Evolutionary conservation across 495 filamentous ascomycete genomes (phyloP).

Genomic region (Xylaria longipes): DNA sequence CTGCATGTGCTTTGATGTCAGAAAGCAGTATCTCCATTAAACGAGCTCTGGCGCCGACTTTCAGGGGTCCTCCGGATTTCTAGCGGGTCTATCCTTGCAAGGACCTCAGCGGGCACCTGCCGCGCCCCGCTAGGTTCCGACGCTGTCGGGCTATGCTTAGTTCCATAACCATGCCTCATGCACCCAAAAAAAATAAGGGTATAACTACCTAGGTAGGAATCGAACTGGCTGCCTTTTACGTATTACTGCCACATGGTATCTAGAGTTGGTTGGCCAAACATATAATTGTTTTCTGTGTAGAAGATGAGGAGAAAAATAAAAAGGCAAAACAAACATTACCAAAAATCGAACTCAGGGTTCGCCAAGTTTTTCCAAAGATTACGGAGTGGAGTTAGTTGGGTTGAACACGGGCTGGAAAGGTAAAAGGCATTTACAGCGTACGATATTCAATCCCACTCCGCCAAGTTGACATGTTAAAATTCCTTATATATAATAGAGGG

Average conservation of each 20-base stretch:
- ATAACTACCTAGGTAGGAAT: not conserved
- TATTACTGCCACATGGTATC: not conserved
- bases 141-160: not conserved
- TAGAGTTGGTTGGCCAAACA: not conserved
- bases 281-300: not conserved
- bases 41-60: slow-evolving; percentile 27
- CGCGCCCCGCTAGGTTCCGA: not conserved
- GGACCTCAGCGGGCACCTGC: not conserved
- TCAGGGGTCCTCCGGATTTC: slow-evolving; percentile 34
- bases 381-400: slow-evolving; percentile 29
- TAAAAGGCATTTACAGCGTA: slow-evolving; percentile 31
- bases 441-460: slow-evolving; percentile 31
- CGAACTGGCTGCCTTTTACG: not conserved
- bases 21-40: slow-evolving; percentile 10
- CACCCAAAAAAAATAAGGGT: not conserved
- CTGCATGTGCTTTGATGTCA: slow-evolving; percentile 10
- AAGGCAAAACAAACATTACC: slow-evolving; percentile 5
- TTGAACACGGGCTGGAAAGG: slow-evolving; percentile 29
- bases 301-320: not conserved
- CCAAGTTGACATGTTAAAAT: not conserved
- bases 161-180: not conserved
- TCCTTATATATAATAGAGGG: slow-evolving; percentile 12
- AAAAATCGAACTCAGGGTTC: slow-evolving; percentile 31
- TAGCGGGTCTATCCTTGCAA: not conserved
- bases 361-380: slow-evolving; percentile 27